Conservation (phyloP, 345 rosid genomes). For the Arabidopsis suecica region DNA sequence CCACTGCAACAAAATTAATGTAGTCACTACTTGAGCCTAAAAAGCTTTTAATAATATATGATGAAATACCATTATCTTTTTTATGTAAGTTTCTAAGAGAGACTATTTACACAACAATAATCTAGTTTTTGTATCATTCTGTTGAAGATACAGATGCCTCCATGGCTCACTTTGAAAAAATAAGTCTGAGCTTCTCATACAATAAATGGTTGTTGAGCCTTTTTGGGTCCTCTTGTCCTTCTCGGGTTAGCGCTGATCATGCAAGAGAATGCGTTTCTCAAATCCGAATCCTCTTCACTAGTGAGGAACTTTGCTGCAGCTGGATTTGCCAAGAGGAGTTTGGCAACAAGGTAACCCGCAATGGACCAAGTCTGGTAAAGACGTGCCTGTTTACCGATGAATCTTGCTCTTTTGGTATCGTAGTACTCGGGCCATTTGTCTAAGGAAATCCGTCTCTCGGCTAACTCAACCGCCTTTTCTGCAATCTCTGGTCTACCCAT, state of each 20-base stretch:
- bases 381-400: slow-evolving; percentile 88
- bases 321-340: slow-evolving; percentile 77
- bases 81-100: not conserved
- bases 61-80: not conserved
- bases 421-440: slow-evolving; percentile 97
- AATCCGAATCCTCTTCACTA: slow-evolving; percentile 78
- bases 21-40: slow-evolving; percentile 1
- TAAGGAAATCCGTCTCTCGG: slow-evolving; percentile 66
- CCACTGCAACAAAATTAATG: slow-evolving; percentile 18
- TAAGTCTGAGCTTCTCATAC: slow-evolving; percentile 41
- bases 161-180: slow-evolving; percentile 9
- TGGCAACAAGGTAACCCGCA: slow-evolving; percentile 88
- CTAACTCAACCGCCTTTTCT: slow-evolving; percentile 69
- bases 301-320: slow-evolving; percentile 60
- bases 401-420: slow-evolving; percentile 74
- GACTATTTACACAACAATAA: slow-evolving; percentile 30
- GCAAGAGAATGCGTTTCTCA: slow-evolving; percentile 65
- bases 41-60: not conserved
- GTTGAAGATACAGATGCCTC: slow-evolving; percentile 3
- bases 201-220: slow-evolving; percentile 58
- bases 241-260: slow-evolving; percentile 74
- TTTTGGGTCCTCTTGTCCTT: slow-evolving; percentile 62
- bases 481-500: slow-evolving; percentile 90
- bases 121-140: not conserved
- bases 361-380: slow-evolving; percentile 91